Base-by-base conservation (phyloP, 176 grass and related monocot species). In the Areca catechu region DNA sequence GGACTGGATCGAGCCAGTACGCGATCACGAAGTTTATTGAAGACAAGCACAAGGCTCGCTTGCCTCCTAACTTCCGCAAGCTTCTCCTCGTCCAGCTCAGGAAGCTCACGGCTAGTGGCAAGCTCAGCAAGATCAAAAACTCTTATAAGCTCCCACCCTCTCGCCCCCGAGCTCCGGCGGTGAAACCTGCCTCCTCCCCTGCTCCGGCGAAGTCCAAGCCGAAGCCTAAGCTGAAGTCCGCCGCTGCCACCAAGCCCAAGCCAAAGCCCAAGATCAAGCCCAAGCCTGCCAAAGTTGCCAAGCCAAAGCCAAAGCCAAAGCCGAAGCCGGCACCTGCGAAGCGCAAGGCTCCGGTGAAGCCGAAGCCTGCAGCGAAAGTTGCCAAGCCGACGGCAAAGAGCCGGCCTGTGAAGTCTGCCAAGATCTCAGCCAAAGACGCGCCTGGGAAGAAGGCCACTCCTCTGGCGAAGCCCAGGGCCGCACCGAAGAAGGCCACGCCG, bases 1-100 rank as follows among this genome's bases (percentile, higher is more conserved):
- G 78, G 4, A 75, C 69, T 0, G 92, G 92, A 29, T 97, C 86
- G 24, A 97, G 92, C 72, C 70, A 83, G n/a, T 61, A 85, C 5
- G 86, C 86, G 48, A 97, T 97, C 14, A 22, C 4, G 4, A 97
- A 97, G 75, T 81, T 70, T 75, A 17, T 90, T 3, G 83, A 97
- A 49, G 78, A 79, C 6, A 88, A 97, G 78, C 66, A 91, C 50
- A 73, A 76, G 21, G 64, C 58, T 12, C 56, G 82, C 22, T 67
- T 97, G 4, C 80, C 86, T 0, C 0, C 68, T 43, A 85, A 91
- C 76, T 97, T 82, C 70, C 58, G 49, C 53, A 97, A 91, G 83
- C 62, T 63, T 4, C 24, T 97, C 16, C 19, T 65, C 0, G 7
- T 12, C 16, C 76, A 95, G 16, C 65, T 97, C 19, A 97, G 88